Evolutionary conservation across 1,284 basidiomycete species (phyloP), one percentile per base, ranked within the genome.

Genomic region (Boletellus deceptivus): DNA sequence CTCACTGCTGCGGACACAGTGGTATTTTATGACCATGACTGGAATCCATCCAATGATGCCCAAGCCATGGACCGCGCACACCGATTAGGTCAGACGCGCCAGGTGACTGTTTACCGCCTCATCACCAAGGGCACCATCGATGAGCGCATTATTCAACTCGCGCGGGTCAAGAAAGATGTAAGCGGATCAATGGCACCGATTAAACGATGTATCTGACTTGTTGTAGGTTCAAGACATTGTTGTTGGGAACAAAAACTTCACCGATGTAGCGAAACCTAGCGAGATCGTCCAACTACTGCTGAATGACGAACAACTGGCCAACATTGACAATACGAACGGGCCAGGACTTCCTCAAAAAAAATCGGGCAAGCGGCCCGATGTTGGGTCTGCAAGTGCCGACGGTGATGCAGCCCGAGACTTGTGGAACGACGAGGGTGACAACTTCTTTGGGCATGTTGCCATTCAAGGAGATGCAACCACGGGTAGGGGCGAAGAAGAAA

Each of bases 1-100:
- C 74, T 99, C 50, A 99, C 96, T 1, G 96, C 96, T 3, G 97
- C 97, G 3, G 94, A 98, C 67, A 98, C 97, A 1, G 97, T 99
- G 57, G 76, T 99, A 51, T 99, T 99, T 72, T 98, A 98, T 69
- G 97, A 99, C 68, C 94, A 97, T 65, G 97, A 99, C 66, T 99
- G 97, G 97, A 99, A 99, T 70, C 97, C 95, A 14, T 96, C 93
- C 25, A 99, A 99, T 67, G 97, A 99, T 69, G 93, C 94, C 37
- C 97, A 99, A 71, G 97, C 97, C 11, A 99, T 99, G 97, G 97
- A 99, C 68, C 91, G 97, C 63, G 97, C 97, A 17, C 97, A 99
- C 75, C 93, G 97, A 65, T 81, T 99, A 13, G 97, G 97, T 34
- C 97, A 99, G 73, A 99, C 95, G 11, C 91, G 94, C 55, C 97